Evolutionary conservation across 441 rosid genomes (phyloP).

Genomic region (Croton laevigatus): DNA sequence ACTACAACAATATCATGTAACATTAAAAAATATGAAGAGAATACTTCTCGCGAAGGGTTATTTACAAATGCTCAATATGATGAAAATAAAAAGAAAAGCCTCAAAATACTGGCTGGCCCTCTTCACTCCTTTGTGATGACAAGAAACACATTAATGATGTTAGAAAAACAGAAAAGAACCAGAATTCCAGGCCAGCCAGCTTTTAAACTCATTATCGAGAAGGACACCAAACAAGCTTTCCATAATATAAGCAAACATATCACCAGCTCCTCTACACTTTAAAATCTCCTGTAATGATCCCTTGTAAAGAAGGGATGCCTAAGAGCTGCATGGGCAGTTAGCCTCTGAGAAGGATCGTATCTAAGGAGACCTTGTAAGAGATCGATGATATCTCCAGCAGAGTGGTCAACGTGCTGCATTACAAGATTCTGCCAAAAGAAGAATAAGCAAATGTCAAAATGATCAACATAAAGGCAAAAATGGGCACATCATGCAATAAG

Average conservation of each 20-base stretch:
- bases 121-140: conserved; percentile 11
- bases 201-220: conserved; percentile 8
- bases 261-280: not conserved
- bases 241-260: not conserved
- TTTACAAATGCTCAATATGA: conserved; percentile 25
- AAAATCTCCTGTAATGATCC: conserved; percentile 42
- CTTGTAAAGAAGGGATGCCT: conserved; percentile 55
- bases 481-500: not conserved
- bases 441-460: not conserved
- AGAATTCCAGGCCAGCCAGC: conserved; percentile 11
- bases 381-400: conserved; percentile 57
- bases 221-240: not conserved
- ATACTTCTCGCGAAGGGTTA: conserved; percentile 14
- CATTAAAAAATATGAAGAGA: not conserved
- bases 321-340: conserved; percentile 58
- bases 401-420: conserved; percentile 69
- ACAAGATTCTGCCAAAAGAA: conserved; percentile 51
- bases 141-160: not conserved
- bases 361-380: conserved; percentile 58
- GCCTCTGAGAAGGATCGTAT: conserved; percentile 44
- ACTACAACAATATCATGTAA: not conserved
- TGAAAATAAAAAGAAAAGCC: conserved; percentile 1
- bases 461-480: not conserved
- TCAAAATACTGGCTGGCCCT: conserved; percentile 14
- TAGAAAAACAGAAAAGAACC: not conserved